These are phyloP conservation scores for Berkeleyomyces rouxiae DNA, from an alignment of 2,329 filamentous ascomycete species.

Conservation along the genomic window DNA sequence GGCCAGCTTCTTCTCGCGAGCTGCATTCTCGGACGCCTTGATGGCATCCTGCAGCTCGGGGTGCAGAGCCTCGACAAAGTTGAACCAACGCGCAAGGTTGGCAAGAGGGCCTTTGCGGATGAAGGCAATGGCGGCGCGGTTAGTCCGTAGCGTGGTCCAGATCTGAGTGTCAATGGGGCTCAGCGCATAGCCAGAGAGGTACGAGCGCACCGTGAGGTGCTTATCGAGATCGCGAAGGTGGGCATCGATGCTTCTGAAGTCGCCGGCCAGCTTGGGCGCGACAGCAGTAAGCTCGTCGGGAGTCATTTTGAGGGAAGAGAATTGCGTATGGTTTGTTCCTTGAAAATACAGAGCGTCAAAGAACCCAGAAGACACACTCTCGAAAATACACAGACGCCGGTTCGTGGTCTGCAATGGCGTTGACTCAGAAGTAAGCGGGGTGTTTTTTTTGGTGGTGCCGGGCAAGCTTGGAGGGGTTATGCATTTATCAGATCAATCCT, in stretches of 20 bases:
- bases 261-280: slow-evolving; percentile 35
- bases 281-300: slow-evolving; percentile 37
- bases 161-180: slow-evolving; percentile 64
- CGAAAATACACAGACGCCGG: not conserved
- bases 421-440: slow-evolving; percentile 10
- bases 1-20: slow-evolving; percentile 50
- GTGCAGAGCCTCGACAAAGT: slow-evolving; percentile 65
- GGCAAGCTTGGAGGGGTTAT: not conserved
- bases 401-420: not conserved
- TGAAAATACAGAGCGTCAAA: not conserved
- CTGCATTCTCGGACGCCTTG: slow-evolving; percentile 51
- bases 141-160: slow-evolving; percentile 69
- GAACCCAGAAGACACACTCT: not conserved
- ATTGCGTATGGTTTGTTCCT: not conserved
- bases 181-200: slow-evolving; percentile 65
- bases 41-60: slow-evolving; percentile 57
- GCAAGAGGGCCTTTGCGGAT: slow-evolving; percentile 61
- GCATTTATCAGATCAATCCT: not conserved
- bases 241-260: slow-evolving; percentile 71
- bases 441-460: slow-evolving; percentile 1
- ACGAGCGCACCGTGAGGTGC: slow-evolving; percentile 72
- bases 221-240: slow-evolving; percentile 65
- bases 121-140: slow-evolving; percentile 67
- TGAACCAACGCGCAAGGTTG: slow-evolving; percentile 77
- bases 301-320: slow-evolving; percentile 31